These are phyloP conservation scores for Sporisorium sorghi DNA, from an alignment of 1,284 basidiomycete species.

Conservation along the genomic window DNA sequence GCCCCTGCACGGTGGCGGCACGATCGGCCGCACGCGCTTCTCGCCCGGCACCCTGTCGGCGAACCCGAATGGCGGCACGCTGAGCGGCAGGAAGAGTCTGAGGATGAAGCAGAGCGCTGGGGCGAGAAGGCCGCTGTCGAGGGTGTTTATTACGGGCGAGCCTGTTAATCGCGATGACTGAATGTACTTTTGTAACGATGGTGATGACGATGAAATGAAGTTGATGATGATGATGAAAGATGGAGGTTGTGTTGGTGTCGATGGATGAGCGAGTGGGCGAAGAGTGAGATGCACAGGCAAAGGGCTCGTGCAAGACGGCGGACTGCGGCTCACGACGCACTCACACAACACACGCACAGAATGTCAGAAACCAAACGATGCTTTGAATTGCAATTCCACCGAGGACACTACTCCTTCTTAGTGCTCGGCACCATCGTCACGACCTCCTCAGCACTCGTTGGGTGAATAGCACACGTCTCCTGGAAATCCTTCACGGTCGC, in stretches of 20 bases:
- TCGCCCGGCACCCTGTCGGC: background rate
- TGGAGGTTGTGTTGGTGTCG: too few species aligned
- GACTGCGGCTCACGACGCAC: too few species aligned
- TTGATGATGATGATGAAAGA: too few species aligned
- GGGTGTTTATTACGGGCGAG: conserved; percentile 53
- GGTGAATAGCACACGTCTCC: conserved; percentile 68
- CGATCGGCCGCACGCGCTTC: conserved; percentile 26
- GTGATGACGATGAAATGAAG: too few species aligned
- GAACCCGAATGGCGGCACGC: conserved; percentile 27
- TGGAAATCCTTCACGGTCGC: conserved; percentile 70
- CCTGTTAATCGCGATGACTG: conserved; percentile 35
- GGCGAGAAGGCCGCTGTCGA: conserved; percentile 35
- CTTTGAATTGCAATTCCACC: too few species aligned
- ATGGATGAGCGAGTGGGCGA: too few species aligned
- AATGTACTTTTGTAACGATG: too few species aligned
- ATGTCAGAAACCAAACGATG: too few species aligned
- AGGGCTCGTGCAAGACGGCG: too few species aligned
- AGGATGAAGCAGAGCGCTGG: conserved; percentile 24
- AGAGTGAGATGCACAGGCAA: too few species aligned
- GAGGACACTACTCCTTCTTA: conserved; percentile 42
- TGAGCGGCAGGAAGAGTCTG: conserved; percentile 48
- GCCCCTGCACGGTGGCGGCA: background rate
- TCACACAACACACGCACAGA: too few species aligned
- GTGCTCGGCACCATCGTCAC: conserved; percentile 53
- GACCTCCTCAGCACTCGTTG: conserved; percentile 65